A percentile compares a stretch with the other conserved stretches of the same genome.
These are phyloP conservation scores for Sarocladium brachiariae DNA, from an alignment of 2,329 filamentous ascomycete genomes.

Conservation along the genomic window DNA sequence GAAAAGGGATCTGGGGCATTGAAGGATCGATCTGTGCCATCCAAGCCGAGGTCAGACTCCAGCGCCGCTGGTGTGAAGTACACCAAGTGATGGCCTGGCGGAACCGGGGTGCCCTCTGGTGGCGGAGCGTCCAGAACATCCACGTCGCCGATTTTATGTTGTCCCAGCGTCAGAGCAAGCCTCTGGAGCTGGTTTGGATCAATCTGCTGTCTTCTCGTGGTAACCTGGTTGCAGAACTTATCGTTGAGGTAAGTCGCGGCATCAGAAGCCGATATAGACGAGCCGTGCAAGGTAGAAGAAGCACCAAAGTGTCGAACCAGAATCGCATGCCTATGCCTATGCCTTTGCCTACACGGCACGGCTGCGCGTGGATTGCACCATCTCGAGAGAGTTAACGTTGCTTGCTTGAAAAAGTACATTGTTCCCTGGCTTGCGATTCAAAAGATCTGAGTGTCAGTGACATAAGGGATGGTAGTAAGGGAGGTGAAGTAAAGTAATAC, in stretches of 20 bases:
- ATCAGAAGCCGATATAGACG: slow-evolving; percentile 10
- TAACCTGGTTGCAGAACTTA: slow-evolving; percentile 15
- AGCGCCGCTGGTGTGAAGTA: slow-evolving; percentile 55
- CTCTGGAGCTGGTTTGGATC: slow-evolving; percentile 59
- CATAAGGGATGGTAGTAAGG: too few species aligned
- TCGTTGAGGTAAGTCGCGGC: slow-evolving; percentile 26
- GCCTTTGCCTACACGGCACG: too few species aligned
- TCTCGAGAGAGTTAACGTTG: too few species aligned
- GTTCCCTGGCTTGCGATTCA: too few species aligned
- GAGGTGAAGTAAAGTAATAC: too few species aligned
- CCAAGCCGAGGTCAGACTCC: slow-evolving; percentile 46
- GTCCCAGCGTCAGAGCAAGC: slow-evolving; percentile 50
- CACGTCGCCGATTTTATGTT: slow-evolving; percentile 32
- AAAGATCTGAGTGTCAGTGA: too few species aligned
- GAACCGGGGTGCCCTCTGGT: slow-evolving; percentile 39
- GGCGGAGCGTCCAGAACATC: slow-evolving; percentile 32
- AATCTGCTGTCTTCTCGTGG: slow-evolving; percentile 37
- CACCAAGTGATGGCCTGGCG: slow-evolving; percentile 54
- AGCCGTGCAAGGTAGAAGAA: too few species aligned
- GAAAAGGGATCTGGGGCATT: slow-evolving; percentile 55
- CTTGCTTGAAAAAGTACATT: too few species aligned
- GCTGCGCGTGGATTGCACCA: too few species aligned
- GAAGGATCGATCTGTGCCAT: slow-evolving; percentile 55
- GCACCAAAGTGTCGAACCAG: too few species aligned
- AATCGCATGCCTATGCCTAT: too few species aligned